phyloP scores from a whole-genome alignment of 768 basidiomycete species.

The Gautieria morchelliformis region DNA sequence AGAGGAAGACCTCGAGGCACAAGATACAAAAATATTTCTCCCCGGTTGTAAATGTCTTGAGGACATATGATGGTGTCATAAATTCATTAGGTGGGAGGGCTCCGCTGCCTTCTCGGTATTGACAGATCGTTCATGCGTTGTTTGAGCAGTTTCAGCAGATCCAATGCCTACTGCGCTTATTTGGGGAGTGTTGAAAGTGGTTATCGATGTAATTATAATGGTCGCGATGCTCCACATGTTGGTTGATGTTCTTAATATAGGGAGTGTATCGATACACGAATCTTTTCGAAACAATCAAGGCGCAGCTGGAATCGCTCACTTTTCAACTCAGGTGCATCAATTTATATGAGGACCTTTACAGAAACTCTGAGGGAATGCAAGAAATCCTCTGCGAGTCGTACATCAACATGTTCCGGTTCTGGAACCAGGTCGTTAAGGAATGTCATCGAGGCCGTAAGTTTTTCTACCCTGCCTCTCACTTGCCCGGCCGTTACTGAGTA shows the following conservation, averaged over 20 bases:
- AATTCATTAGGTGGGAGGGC: neutral
- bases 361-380: constrained; percentile 11
- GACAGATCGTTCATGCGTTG: neutral
- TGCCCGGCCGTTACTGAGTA: neutral
- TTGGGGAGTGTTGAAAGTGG: constrained; percentile 3
- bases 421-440: constrained; percentile 17
- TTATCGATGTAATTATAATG: constrained; percentile 1
- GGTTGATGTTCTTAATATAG: constrained; percentile 5
- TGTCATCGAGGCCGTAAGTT: constrained; percentile 7
- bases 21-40: neutral
- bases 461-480: neutral
- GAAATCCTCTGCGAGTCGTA: constrained; percentile 13
- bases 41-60: neutral
- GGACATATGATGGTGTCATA: neutral
- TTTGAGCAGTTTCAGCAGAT: neutral
- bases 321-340: constrained; percentile 11
- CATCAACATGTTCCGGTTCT: constrained; percentile 18
- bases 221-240: neutral
- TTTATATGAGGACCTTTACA: constrained; percentile 13
- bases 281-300: constrained; percentile 17
- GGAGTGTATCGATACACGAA: constrained; percentile 10
- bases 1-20: neutral
- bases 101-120: neutral
- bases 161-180: constrained; percentile 4
- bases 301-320: constrained; percentile 11